Evolutionary conservation across 1,139 yeast species (phyloP), one percentile per base, ranked within the genome.

Genomic region (Spathaspora sp.): DNA sequence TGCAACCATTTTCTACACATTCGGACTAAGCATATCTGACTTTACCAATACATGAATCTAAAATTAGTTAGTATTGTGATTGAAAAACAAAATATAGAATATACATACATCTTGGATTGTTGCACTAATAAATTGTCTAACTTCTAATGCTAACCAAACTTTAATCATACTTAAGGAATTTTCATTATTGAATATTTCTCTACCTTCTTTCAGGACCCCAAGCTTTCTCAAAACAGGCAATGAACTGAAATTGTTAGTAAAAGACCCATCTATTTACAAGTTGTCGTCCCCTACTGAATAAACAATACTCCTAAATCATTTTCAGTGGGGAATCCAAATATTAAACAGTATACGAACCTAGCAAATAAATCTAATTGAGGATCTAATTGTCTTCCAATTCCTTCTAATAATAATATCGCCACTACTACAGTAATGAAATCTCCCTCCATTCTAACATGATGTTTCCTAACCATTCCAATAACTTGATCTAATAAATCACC

Each of bases 381-480:
- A 65, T 93, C 96, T 48, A 93, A 73, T 64, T 88, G 96, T 61
- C 98, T 76, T 17, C 99, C 99, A 47, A 93, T 88, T 11, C 99
- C 99, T 66, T 93, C 99, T 48, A 93, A 68, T 49, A 93, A 73
- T 44, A 93, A 68, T 33, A 93, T 90, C 1, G 98, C 96, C 37
- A 93, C 90, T 15, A 93, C 87, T 24, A 95, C 96, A 23, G 96
- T 89, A 41, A 93, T 85, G 60, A 93, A 93, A 63, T 93, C 99
- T 7, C 96, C 95, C 60, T 93, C 99, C 97, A 95, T 88, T 60
- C 97, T 78, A 17, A 93, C 99, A 64, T 95, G 99, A 63, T 93
- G 99, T 15, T 75, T 73, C 48, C 98, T 76, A 15, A 95, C 98
- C 97, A 93, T 90, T 1, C 84, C 74, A 50, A 93, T 74, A 72